Evolutionary conservation across 129 eudicot genomes (phyloP).

Genomic region (Flaveria robusta): DNA sequence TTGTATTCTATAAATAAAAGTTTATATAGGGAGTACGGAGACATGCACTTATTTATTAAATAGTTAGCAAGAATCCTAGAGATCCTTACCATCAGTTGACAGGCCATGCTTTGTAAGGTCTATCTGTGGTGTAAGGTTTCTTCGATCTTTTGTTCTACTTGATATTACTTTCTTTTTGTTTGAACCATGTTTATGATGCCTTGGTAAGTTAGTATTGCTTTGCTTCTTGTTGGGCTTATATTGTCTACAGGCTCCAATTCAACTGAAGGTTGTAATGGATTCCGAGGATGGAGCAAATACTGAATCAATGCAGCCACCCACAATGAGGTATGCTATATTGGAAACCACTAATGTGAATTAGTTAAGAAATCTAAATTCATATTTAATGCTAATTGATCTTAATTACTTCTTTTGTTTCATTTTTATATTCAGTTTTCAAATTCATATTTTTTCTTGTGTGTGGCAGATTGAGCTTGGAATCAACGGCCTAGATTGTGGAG

Average conservation of each 20-base stretch:
- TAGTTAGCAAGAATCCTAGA: constrained; percentile 12
- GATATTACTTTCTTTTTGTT: neutral
- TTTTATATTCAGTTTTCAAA: neutral
- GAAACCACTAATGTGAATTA: neutral
- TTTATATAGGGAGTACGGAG: neutral
- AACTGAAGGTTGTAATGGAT: constrained; percentile 28
- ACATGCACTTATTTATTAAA: neutral
- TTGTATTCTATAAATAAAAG: neutral
- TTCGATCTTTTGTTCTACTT: neutral
- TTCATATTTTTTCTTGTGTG: neutral
- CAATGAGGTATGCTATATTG: constrained; percentile 33
- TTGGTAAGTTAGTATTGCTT: neutral
- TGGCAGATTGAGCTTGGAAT: constrained; percentile 42
- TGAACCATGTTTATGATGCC: neutral
- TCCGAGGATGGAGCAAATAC: constrained; percentile 39
- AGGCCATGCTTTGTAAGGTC: constrained; percentile 1
- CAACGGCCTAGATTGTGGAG: constrained; percentile 31
- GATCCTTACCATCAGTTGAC: neutral
- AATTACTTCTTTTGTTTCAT: neutral
- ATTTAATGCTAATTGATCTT: neutral
- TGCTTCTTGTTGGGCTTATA: constrained; percentile 17
- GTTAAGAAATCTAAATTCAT: neutral
- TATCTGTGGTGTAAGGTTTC: neutral
- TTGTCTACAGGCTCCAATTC: constrained; percentile 29
- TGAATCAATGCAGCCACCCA: constrained; percentile 39